phyloP scores from a whole-genome alignment of 2,329 filamentous ascomycete genomes.

The Beauveria sp. region DNA sequence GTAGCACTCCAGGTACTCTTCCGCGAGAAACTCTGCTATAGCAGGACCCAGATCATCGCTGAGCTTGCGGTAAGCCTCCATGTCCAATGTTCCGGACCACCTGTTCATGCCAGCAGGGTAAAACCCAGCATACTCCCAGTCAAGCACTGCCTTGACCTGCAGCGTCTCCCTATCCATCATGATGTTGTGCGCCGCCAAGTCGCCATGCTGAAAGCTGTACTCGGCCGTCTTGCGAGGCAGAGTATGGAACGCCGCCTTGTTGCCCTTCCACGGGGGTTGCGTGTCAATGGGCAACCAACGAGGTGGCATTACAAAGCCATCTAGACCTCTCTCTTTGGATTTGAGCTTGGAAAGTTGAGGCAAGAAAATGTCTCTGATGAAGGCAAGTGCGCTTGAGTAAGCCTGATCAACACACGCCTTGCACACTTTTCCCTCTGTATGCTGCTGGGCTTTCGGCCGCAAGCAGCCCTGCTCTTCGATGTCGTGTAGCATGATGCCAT shows the following conservation, averaged over 20 bases:
- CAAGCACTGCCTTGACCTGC: slow-evolving; percentile 13
- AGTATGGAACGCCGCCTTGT: slow-evolving; percentile 2
- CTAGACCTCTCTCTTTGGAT: slow-evolving; percentile 8
- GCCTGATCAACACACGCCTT: slow-evolving; percentile 7
- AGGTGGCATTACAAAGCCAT: slow-evolving; percentile 16
- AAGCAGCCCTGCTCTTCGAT: background rate
- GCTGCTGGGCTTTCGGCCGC: background rate
- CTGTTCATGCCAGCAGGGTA: slow-evolving; percentile 13
- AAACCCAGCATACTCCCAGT: slow-evolving; percentile 15
- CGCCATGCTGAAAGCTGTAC: slow-evolving; percentile 14
- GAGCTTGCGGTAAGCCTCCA: slow-evolving; percentile 1
- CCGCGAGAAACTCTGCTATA: slow-evolving; percentile 7
- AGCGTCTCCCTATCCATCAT: slow-evolving; percentile 11
- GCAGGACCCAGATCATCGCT: background rate
- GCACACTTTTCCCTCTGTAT: slow-evolving; percentile 3
- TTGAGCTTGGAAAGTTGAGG: slow-evolving; percentile 11
- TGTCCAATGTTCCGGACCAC: slow-evolving; percentile 12
- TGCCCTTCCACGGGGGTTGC: slow-evolving; percentile 6
- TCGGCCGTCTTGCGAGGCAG: slow-evolving; percentile 5
- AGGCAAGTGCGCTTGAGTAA: slow-evolving; percentile 9
- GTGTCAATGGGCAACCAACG: slow-evolving; percentile 10
- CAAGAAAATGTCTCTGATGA: slow-evolving; percentile 8
- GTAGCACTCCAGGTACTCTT: slow-evolving; percentile 13
- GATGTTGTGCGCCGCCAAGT: slow-evolving; percentile 12
- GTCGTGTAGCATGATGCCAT: background rate